Evolutionary conservation across 352 stramenopile genomes (phyloP).

Genomic region (Phytopythium ostracodes): DNA sequence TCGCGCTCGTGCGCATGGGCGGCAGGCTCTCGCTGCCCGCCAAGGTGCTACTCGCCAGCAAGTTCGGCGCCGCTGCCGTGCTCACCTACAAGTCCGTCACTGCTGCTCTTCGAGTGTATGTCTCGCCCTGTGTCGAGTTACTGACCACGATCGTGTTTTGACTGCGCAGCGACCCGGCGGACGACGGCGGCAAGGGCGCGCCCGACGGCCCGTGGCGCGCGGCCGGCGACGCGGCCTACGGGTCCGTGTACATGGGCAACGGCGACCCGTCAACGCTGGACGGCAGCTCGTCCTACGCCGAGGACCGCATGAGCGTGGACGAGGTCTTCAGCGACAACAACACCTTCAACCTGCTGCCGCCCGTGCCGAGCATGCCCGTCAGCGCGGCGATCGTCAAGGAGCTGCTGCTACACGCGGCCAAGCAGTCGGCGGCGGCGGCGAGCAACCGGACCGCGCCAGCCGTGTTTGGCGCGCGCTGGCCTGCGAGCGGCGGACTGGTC

Average conservation of each 20-base stretch:
- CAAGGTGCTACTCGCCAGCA: constrained; percentile 65
- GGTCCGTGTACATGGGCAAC: constrained; percentile 83
- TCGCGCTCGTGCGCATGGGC: constrained; percentile 67
- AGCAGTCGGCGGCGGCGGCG: constrained; percentile 8
- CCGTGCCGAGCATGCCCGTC: constrained; percentile 68
- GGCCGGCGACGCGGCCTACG: constrained; percentile 48
- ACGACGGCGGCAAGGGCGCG: constrained; percentile 58
- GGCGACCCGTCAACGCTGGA: constrained; percentile 76
- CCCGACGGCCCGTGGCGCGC: constrained; percentile 70
- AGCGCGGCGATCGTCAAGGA: constrained; percentile 52
- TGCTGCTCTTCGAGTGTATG: background rate
- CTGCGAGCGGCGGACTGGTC: constrained; percentile 20
- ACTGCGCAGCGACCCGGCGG: constrained; percentile 46
- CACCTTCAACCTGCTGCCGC: constrained; percentile 78
- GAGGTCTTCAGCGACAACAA: constrained; percentile 79
- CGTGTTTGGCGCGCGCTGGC: constrained; percentile 39
- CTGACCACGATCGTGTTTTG: too few species aligned
- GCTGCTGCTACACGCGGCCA: constrained; percentile 31
- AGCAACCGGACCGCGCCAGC: constrained; percentile 24
- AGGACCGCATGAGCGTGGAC: constrained; percentile 69
- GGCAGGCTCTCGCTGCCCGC: constrained; percentile 61
- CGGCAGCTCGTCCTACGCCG: constrained; percentile 43
- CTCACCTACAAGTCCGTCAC: constrained; percentile 73
- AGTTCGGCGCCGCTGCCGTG: constrained; percentile 52
- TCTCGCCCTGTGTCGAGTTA: background rate